phyloP scores from a whole-genome alignment of 2,329 filamentous ascomycete genomes.

The Colletotrichum sp. region DNA sequence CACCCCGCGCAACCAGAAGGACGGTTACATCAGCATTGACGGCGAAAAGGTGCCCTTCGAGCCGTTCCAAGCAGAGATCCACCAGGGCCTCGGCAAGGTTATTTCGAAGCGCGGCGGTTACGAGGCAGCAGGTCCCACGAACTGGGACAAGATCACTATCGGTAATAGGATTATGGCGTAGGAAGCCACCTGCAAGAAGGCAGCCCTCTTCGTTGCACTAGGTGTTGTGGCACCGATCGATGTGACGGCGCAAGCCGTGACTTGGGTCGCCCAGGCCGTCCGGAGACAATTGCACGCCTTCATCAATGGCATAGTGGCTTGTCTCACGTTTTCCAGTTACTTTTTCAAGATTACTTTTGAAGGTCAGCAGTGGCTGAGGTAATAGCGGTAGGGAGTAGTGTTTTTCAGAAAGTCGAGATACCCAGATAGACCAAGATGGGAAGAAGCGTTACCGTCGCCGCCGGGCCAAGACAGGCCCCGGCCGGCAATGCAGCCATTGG shows the following conservation, averaged over 20 bases:
- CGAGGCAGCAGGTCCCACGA: conserved; percentile 63
- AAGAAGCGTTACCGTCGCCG: not conserved
- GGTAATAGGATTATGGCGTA: conserved; percentile 30
- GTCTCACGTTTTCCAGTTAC: not conserved
- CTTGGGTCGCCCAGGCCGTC: not conserved
- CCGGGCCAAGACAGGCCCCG: not conserved
- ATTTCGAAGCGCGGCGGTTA: conserved; percentile 78
- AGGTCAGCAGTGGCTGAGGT: not conserved
- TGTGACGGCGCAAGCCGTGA: not conserved
- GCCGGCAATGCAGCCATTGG: conserved; percentile 10
- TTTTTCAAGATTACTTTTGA: not conserved
- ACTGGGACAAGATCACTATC: conserved; percentile 51
- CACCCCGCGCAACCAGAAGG: conserved; percentile 71
- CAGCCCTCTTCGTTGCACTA: not conserved
- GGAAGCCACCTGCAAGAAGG: not conserved
- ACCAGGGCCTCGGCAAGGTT: conserved; percentile 82
- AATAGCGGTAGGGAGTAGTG: not conserved
- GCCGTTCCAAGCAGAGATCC: conserved; percentile 90
- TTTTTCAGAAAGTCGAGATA: conserved; percentile 18
- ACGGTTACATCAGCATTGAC: conserved; percentile 92
- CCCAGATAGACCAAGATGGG: conserved; percentile 18
- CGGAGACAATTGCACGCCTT: not conserved
- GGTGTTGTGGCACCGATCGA: not conserved
- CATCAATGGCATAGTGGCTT: not conserved
- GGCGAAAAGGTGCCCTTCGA: conserved; percentile 88